Evolutionary conservation across 176 grass and related monocot species (phyloP).

Genomic region (Hordeum marinum): DNA sequence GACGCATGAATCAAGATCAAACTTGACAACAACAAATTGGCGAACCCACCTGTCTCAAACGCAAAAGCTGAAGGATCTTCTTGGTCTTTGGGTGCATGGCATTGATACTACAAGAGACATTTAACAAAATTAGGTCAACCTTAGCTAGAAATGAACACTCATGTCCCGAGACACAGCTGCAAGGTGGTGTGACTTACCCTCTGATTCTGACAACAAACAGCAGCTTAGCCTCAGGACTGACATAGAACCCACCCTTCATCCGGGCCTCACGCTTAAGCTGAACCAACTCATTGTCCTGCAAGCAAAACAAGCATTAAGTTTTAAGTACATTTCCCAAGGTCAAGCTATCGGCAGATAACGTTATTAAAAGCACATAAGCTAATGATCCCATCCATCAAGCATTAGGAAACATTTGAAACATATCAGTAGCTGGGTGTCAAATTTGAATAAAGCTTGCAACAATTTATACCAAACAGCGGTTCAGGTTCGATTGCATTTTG

Average conservation of each 20-base stretch:
- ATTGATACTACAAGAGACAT: conserved; percentile 60
- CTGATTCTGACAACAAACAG: conserved; percentile 83
- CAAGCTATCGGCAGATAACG: neutral
- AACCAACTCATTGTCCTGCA: conserved; percentile 85
- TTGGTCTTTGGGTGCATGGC: conserved; percentile 94
- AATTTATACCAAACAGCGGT: neutral
- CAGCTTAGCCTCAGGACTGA: conserved; percentile 78
- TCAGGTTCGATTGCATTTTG: neutral
- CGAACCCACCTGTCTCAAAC: conserved; percentile 55
- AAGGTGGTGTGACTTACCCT: conserved; percentile 34
- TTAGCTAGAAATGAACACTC: neutral
- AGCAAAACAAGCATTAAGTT: neutral
- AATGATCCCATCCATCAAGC: neutral
- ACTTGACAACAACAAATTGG: neutral
- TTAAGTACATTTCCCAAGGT: neutral
- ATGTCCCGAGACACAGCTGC: neutral
- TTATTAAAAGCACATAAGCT: too few relatives aligned
- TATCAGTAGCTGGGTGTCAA: neutral
- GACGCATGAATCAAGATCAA: too few relatives aligned
- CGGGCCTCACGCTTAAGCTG: conserved; percentile 83
- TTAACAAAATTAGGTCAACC: neutral
- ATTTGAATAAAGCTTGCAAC: neutral
- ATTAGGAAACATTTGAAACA: neutral
- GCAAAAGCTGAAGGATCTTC: conserved; percentile 83
- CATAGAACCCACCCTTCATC: conserved; percentile 96